These are phyloP conservation scores for Stephanodiscus triporus DNA, from an alignment of 108 stramenopile species.

Conservation along the genomic window DNA sequence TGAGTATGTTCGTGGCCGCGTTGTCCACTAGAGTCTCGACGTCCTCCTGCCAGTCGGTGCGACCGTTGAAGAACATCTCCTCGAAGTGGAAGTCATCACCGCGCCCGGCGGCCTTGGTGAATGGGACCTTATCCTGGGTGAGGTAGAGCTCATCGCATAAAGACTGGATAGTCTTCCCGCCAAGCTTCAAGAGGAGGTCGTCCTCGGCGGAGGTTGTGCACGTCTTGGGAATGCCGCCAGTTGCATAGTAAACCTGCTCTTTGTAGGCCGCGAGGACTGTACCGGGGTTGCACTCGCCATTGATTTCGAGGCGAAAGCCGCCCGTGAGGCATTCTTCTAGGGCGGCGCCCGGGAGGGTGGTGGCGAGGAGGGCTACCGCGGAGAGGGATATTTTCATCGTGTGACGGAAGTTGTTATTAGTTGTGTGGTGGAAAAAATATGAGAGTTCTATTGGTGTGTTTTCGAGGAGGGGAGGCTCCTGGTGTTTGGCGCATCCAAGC, in stretches of 20 bases:
- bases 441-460: too few species aligned
- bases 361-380: conserved; percentile 2
- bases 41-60: conserved; percentile 47
- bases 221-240: conserved; percentile 9
- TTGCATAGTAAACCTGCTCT: conserved; percentile 24
- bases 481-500: too few species aligned
- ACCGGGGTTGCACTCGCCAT: conserved; percentile 25
- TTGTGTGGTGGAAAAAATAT: too few species aligned
- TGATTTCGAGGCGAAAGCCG: conserved; percentile 30
- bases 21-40: conserved; percentile 30
- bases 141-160: conserved; percentile 25
- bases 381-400: conserved; percentile 11
- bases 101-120: conserved; percentile 29
- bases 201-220: conserved; percentile 3
- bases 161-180: background rate
- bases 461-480: too few species aligned
- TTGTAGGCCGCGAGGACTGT: conserved; percentile 39
- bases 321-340: conserved; percentile 21
- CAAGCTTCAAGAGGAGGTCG: conserved; percentile 16
- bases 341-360: background rate
- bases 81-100: conserved; percentile 43
- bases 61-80: conserved; percentile 43
- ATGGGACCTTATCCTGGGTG: conserved; percentile 13
- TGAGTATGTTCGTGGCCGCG: conserved; percentile 21
- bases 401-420: too few species aligned